Conservation (phyloP, 139 green algal species). For the Gonium pectorale region DNA sequence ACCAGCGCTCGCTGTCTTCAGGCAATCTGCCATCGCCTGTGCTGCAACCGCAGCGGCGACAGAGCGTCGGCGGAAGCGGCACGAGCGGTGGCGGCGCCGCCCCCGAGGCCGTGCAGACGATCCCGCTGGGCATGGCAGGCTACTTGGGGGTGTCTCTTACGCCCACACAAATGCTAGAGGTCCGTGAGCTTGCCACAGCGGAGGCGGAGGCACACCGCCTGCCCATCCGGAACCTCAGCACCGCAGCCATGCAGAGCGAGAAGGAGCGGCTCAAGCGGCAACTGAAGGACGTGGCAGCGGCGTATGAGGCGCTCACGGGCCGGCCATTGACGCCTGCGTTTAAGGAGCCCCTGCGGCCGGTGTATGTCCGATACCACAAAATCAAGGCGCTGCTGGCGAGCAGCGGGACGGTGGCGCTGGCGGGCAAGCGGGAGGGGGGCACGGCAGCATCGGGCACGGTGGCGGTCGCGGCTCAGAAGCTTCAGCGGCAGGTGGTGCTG, state of each 20-base stretch:
- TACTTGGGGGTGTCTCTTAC: conserved; percentile 5
- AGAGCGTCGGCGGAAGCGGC: not conserved
- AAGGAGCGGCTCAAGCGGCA: conserved; percentile 46
- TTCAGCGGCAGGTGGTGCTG: too few relatives aligned
- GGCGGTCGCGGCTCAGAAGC: too few relatives aligned
- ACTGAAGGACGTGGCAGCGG: conserved; percentile 35
- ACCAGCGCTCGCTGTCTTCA: too few relatives aligned
- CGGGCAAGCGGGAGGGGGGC: too few relatives aligned
- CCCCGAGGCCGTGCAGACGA: not conserved
- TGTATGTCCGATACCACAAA: conserved; percentile 45
- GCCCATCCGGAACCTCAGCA: conserved; percentile 3
- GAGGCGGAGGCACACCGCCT: conserved; percentile 8
- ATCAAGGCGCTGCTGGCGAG: conserved; percentile 31
- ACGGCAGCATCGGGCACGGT: too few relatives aligned
- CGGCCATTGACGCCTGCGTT: not conserved
- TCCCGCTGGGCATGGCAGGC: conserved; percentile 1
- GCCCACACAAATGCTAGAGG: not conserved
- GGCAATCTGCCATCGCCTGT: too few relatives aligned
- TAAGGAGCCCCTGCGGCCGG: conserved; percentile 32
- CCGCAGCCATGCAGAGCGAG: not conserved
- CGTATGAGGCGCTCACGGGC: not conserved
- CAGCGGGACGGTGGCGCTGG: too few relatives aligned
- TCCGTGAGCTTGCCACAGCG: not conserved
- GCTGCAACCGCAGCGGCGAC: conserved; percentile 2
- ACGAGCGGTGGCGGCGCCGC: not conserved